Evolutionary conservation across 176 grass and related monocot genomes (phyloP).

Genomic region (Zizania latifolia): DNA sequence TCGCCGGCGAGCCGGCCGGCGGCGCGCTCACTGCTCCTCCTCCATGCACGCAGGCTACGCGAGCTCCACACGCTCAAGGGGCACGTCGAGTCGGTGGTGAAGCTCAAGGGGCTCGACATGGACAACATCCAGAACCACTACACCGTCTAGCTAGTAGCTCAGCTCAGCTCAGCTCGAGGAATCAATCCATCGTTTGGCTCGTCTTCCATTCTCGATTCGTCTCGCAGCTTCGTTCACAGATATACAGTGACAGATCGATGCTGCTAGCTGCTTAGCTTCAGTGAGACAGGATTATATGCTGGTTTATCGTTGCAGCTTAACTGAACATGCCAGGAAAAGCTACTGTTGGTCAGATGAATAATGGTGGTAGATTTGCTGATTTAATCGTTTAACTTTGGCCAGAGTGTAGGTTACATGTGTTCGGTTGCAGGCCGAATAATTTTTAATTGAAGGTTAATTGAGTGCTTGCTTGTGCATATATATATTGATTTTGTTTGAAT

Average conservation of each 20-base stretch:
- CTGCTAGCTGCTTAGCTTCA: not conserved
- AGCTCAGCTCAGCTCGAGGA: too few relatives aligned
- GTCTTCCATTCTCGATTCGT: too few relatives aligned
- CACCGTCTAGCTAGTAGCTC: conserved; percentile 22
- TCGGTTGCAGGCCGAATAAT: conserved; percentile 17
- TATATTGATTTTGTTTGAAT: too few relatives aligned
- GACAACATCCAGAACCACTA: conserved; percentile 46
- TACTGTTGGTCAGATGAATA: conserved; percentile 3
- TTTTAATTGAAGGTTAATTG: not conserved
- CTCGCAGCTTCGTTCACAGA: not conserved
- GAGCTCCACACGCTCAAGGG: conserved; percentile 58
- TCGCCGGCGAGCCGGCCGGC: too few relatives aligned
- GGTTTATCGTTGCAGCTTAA: too few relatives aligned
- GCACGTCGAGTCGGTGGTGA: conserved; percentile 55
- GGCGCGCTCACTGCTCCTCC: too few relatives aligned
- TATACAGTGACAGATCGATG: not conserved
- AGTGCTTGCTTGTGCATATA: not conserved
- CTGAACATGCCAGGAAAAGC: not conserved
- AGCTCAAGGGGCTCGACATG: conserved; percentile 50
- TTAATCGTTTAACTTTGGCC: not conserved
- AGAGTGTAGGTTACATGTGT: not conserved
- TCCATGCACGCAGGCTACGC: conserved; percentile 36
- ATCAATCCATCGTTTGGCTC: too few relatives aligned
- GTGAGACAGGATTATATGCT: conserved; percentile 2
- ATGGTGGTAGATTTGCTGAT: not conserved